A percentile compares a stretch with the other conserved stretches of the same genome.
These are phyloP conservation scores for Phtheirospermum japonicum DNA, from an alignment of 257 asterid genomes.

Conservation along the genomic window DNA sequence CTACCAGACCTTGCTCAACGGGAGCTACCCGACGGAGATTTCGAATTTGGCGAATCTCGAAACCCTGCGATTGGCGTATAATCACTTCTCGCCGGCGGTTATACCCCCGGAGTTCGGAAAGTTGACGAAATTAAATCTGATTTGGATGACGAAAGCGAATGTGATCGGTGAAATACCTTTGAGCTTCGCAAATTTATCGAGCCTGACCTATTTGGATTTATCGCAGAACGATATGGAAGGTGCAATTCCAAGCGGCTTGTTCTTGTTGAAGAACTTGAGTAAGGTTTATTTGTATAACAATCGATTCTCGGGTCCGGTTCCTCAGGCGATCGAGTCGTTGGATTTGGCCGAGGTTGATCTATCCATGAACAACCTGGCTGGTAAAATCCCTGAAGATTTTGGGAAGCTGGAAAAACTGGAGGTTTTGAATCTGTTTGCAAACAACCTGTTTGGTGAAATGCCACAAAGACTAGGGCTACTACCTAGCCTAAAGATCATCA, in stretches of 20 bases:
- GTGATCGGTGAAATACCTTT: constrained; percentile 14
- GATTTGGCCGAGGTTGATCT: not conserved
- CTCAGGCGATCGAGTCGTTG: not conserved
- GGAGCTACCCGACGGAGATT: constrained; percentile 54
- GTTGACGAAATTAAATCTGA: not conserved
- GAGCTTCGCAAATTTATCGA: constrained; percentile 10
- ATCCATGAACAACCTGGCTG: not conserved
- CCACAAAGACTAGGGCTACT: not conserved
- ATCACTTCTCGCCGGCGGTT: not conserved
- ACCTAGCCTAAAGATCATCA: not conserved
- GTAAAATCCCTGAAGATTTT: not conserved
- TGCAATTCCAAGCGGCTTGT: constrained; percentile 21
- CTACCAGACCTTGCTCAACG: constrained; percentile 36
- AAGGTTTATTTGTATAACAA: not conserved
- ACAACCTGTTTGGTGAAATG: not conserved
- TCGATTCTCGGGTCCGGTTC: not conserved
- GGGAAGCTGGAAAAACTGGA: not conserved
- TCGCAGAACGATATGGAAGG: constrained; percentile 25
- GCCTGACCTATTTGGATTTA: constrained; percentile 26
- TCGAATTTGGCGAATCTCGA: constrained; percentile 59
- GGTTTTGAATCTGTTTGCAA: not conserved
- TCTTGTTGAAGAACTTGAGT: constrained; percentile 4
- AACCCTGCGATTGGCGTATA: constrained; percentile 22
- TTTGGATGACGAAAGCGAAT: not conserved
- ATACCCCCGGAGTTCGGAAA: not conserved